A percentile compares a stretch with the other conserved stretches of the same genome.
Conservation (phyloP, 2,329 filamentous ascomycete species). For the Lachnellula subtilissima region DNA sequence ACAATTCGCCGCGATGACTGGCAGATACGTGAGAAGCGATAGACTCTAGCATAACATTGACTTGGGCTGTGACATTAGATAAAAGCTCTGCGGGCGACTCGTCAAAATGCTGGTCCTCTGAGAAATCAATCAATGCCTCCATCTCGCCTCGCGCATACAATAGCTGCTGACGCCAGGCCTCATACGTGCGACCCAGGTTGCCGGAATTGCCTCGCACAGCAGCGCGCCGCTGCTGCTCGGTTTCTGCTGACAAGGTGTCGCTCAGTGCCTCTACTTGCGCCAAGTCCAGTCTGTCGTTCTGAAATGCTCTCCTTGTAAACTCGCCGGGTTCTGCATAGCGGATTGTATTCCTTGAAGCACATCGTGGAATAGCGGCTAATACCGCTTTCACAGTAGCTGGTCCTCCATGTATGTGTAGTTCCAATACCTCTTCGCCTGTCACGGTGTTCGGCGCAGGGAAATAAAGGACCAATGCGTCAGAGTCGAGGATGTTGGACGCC, state of each 20-base stretch:
- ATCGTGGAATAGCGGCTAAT: slow-evolving; percentile 66
- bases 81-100: slow-evolving; percentile 73
- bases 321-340: slow-evolving; percentile 93
- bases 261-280: slow-evolving; percentile 71
- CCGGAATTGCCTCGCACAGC: slow-evolving; percentile 75
- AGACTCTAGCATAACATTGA: slow-evolving; percentile 54
- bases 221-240: slow-evolving; percentile 86
- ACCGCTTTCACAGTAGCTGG: slow-evolving; percentile 84
- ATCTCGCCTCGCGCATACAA: slow-evolving; percentile 82
- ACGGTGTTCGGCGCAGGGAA: slow-evolving; percentile 78
- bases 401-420: slow-evolving; percentile 92
- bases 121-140: slow-evolving; percentile 94
- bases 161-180: slow-evolving; percentile 72
- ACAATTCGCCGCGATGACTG: slow-evolving; percentile 74
- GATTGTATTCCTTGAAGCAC: slow-evolving; percentile 40
- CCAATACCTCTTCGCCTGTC: slow-evolving; percentile 88
- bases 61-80: slow-evolving; percentile 60
- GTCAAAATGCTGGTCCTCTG: slow-evolving; percentile 95
- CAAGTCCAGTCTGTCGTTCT: slow-evolving; percentile 79
- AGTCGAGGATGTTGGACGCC: slow-evolving; percentile 48
- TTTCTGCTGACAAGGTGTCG: slow-evolving; percentile 64
- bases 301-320: slow-evolving; percentile 88
- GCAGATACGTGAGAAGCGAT: slow-evolving; percentile 70
- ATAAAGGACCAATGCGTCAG: slow-evolving; percentile 56
- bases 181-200: slow-evolving; percentile 69